Evolutionary conservation across 352 stramenopile genomes (phyloP), one percentile per base, ranked within the genome.

Genomic region (Globisporangium cystogenes): DNA sequence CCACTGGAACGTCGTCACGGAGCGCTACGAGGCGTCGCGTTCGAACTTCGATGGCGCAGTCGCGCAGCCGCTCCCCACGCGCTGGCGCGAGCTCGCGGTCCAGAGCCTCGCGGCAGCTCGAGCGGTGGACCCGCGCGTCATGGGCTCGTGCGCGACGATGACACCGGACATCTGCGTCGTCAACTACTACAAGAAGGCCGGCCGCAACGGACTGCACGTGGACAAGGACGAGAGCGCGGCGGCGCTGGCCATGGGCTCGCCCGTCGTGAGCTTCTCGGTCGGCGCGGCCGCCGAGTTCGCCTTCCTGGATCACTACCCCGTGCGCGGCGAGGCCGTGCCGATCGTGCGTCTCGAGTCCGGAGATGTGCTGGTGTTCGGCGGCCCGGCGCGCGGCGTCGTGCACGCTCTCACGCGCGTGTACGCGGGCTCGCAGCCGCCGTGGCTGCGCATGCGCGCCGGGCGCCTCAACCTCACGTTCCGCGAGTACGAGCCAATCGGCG

Each of bases 111-210:
- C 72, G 1, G 58, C 64, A 6, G 78, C 78, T 5, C 58, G 50
- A 3, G 46, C 56, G 4, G 59, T 72, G 8, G 76, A 89, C 24
- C 47, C 57, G 4, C 50, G 57, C 10, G 76, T 87, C 16, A 58
- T 86, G 62, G 78, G 78, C n/a, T 55, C 55, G 20, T 86, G 72
- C 59, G 39, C 29, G 7, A 35, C 41, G 12, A 75, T 90, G 62
- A 58, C 29, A 20, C 79, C 76, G 0, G 76, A 90, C 33, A 77
- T 90, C 46, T 87, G 74, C 43, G 74, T 87, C 20, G 76, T 87
- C 48, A 87, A 87, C 54, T 90, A 84, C 45, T 87, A 87, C 65
- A 86, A 86, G 57, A 84, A 85, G 54, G 74, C 74, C 20, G 79
- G 79, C 0, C 66, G 75, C 57, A 90, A 86, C 40, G 79, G 75